Evolutionary conservation across 768 basidiomycete species (phyloP), one percentile per base, ranked within the genome.

Genomic region (Pleurotus platypus): DNA sequence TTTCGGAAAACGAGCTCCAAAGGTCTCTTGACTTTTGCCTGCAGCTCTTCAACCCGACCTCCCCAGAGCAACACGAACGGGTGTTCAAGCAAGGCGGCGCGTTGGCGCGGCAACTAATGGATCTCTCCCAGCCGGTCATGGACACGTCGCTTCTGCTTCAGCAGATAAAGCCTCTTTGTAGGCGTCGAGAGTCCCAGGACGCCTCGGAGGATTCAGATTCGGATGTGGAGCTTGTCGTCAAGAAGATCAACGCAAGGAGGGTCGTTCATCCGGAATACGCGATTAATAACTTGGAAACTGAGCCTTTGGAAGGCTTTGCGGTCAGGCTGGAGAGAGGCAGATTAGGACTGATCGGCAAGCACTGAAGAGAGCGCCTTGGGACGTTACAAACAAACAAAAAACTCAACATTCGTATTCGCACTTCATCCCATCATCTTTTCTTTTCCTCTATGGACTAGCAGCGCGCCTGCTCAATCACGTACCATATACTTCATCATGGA

Each of bases 21-120:
- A 83, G 77, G 57, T 87, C 90, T 15, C 76, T 92, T 20, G 86
- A 90, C 67, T 92, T 92, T 66, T 90, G 89, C 65, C 79, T 84
- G 48, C 82, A 85, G 60, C 76, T 90, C 12, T 90, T 89, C 73
- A 81, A 78, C 57, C 87, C 90, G 5, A 86, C 84, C 2, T 77
- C 81, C 7, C 85, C 83, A 8, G 86, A 85, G 63, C 75, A 82
- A 59, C 83, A 83, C 62, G 75, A 78, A 50, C 72, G 71, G 7
- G 67, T 82, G 35, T 5, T 46, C 3, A 49, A 55, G 38, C 38
- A 54, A 40, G 55, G 40, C n/a, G 57, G 49, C 7, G 30, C 20
- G 2, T 38, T 39, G 7, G 50, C 37, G 16, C 69, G 74, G 57
- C 74, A 74, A 48, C 72, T 85, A n/a, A 63, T 86, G 49, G 83